These are phyloP conservation scores for Coniochaeta ligniaria DNA, from an alignment of 2,329 filamentous ascomycete species.

Conservation along the genomic window DNA sequence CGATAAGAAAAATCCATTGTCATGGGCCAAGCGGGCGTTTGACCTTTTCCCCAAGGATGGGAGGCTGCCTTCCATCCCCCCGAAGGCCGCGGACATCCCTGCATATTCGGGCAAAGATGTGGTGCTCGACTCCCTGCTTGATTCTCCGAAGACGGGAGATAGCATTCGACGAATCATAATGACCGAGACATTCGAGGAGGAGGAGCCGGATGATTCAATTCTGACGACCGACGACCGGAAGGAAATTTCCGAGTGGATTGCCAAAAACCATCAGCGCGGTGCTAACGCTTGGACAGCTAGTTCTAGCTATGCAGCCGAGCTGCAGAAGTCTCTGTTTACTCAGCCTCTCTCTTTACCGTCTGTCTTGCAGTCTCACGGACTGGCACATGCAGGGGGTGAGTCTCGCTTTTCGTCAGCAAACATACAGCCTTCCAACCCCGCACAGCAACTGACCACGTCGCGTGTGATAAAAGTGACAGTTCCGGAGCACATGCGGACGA, in stretches of 20 bases:
- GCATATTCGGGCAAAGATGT: conserved; percentile 54
- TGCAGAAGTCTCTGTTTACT: neutral
- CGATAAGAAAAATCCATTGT: conserved; percentile 72
- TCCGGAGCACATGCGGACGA: neutral
- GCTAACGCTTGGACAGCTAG: neutral
- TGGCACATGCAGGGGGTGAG: neutral
- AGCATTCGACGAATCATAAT: conserved; percentile 52
- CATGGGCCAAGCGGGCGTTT: conserved; percentile 50
- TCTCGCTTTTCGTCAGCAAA: neutral
- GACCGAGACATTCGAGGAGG: conserved; percentile 66
- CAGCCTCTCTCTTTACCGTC: neutral
- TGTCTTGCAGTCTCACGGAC: neutral
- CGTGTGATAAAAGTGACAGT: neutral
- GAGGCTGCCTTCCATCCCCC: conserved; percentile 46
- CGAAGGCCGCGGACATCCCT: conserved; percentile 42
- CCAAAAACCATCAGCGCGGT: conserved; percentile 7
- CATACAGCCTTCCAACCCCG: neutral
- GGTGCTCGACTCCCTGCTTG: conserved; percentile 45
- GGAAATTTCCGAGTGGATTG: conserved; percentile 39
- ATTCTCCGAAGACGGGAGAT: conserved; percentile 21
- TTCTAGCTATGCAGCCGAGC: neutral
- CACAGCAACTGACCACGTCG: neutral
- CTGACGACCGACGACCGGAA: conserved; percentile 55
- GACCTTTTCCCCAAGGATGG: conserved; percentile 40
- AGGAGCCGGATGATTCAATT: conserved; percentile 48